Evolutionary conservation across 192 early-diverging fungal genomes (phyloP).

Genomic region (Cetraspora pellucida): DNA sequence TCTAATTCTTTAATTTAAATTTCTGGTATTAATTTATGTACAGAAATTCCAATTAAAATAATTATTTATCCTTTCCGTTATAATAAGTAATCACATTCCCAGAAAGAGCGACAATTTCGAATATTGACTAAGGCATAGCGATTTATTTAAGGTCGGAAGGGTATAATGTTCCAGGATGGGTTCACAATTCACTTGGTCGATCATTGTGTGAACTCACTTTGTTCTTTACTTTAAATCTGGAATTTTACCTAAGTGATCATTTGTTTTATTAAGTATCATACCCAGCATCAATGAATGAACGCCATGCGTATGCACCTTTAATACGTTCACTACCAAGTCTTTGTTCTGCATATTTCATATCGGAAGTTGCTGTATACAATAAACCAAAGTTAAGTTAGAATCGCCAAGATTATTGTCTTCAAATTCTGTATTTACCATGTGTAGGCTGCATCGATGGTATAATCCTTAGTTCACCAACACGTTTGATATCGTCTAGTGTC

Average conservation of each 20-base stretch:
- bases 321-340: constrained; percentile 51
- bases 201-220: too few relatives aligned
- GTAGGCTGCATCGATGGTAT: constrained; percentile 63
- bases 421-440: constrained; percentile 41
- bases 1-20: background rate
- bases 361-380: constrained; percentile 46
- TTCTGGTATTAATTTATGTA: too few relatives aligned
- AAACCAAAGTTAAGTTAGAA: background rate
- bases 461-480: constrained; percentile 48
- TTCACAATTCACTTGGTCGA: too few relatives aligned
- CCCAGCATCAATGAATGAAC: constrained; percentile 46
- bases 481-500: constrained; percentile 50
- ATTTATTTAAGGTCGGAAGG: too few relatives aligned
- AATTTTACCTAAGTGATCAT: too few relatives aligned
- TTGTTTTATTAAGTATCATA: background rate
- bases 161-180: too few relatives aligned
- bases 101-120: too few relatives aligned
- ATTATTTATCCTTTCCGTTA: too few relatives aligned
- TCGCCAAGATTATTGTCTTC: background rate
- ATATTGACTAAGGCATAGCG: too few relatives aligned
- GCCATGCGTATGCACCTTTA: constrained; percentile 57
- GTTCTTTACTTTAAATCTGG: too few relatives aligned
- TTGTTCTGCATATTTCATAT: constrained; percentile 54
- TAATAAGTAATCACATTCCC: too few relatives aligned
- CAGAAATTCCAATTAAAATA: too few relatives aligned